These are phyloP conservation scores for Podila epicladia DNA, from an alignment of 192 early-diverging fungal genomes.

Conservation along the genomic window DNA sequence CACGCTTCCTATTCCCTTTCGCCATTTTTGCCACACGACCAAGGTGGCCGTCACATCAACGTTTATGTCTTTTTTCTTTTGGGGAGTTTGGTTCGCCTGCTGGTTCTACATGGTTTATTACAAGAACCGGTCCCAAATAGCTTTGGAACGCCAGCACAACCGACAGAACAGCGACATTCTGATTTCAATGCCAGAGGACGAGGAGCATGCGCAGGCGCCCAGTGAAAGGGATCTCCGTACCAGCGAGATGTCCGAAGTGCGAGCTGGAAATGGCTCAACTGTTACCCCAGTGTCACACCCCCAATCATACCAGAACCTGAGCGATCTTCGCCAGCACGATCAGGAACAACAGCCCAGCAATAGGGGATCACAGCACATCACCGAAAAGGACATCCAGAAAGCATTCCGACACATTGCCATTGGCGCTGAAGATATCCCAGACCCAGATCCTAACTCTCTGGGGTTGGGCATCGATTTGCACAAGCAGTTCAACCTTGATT, in stretches of 20 bases:
- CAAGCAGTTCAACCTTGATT: neutral
- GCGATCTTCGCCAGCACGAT: neutral
- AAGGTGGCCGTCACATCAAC: constrained; percentile 12
- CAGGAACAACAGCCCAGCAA: neutral
- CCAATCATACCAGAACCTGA: neutral
- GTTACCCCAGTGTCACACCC: neutral
- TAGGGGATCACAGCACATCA: neutral
- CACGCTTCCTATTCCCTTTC: neutral
- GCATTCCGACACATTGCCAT: neutral
- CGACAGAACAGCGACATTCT: neutral
- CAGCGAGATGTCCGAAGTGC: neutral
- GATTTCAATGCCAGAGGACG: constrained; percentile 10
- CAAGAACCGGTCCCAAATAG: neutral
- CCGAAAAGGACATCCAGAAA: neutral
- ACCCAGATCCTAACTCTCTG: constrained; percentile 7
- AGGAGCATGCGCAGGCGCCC: neutral
- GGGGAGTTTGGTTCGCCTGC: constrained; percentile 17
- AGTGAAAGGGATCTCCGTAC: neutral
- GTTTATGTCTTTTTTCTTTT: neutral
- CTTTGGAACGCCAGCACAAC: neutral
- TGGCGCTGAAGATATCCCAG: neutral
- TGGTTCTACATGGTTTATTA: constrained; percentile 6
- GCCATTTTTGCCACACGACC: constrained; percentile 12
- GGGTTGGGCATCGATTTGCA: constrained; percentile 33
- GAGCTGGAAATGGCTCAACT: neutral